Percentiles rank a stretch among this genome's conserved stretches.
Evolutionary conservation across 2,329 filamentous ascomycete genomes (phyloP).

Genomic region (Amauroascus verrucosus): DNA sequence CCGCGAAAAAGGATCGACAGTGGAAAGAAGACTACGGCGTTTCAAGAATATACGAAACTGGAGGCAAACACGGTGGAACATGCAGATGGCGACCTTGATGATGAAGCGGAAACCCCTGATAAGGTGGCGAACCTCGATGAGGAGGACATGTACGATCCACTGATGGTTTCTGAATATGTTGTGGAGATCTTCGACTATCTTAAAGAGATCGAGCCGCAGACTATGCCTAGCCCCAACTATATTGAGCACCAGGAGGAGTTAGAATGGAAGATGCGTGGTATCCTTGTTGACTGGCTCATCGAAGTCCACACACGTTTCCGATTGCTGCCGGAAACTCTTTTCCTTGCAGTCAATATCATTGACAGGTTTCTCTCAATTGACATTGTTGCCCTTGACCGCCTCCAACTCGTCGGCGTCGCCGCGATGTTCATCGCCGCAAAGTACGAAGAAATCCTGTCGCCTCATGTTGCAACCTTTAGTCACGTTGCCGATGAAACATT

Average conservation of each 20-base stretch:
- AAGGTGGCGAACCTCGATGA: slow-evolving; percentile 56
- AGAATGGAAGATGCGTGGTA: slow-evolving; percentile 96
- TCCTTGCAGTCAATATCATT: slow-evolving; percentile 91
- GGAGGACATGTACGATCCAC: slow-evolving; percentile 83
- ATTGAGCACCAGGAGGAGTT: slow-evolving; percentile 96
- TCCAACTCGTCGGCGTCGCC: slow-evolving; percentile 94
- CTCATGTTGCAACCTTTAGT: slow-evolving; percentile 92
- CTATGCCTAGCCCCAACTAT: slow-evolving; percentile 75
- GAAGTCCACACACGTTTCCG: slow-evolving; percentile 90
- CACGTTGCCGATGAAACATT: slow-evolving; percentile 96
- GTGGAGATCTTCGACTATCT: slow-evolving; percentile 95
- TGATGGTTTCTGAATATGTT: slow-evolving; percentile 95
- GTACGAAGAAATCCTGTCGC: slow-evolving; percentile 95
- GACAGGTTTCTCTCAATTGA: slow-evolving; percentile 93
- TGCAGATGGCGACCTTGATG: slow-evolving; percentile 2
- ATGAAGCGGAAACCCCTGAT: slow-evolving; percentile 15
- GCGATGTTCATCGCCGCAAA: slow-evolving; percentile 94
- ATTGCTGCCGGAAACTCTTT: slow-evolving; percentile 86
- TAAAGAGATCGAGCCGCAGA: slow-evolving; percentile 67
- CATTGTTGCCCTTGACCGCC: slow-evolving; percentile 88
- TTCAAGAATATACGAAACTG: slow-evolving; percentile 4
- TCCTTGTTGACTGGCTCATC: slow-evolving; percentile 96
- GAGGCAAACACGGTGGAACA: slow-evolving; percentile 21
- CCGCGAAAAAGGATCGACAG: slow-evolving; percentile 55
- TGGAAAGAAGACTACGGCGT: slow-evolving; percentile 36